Conservation (phyloP, 441 rosid species). For the Biscutella laevigata region DNA sequence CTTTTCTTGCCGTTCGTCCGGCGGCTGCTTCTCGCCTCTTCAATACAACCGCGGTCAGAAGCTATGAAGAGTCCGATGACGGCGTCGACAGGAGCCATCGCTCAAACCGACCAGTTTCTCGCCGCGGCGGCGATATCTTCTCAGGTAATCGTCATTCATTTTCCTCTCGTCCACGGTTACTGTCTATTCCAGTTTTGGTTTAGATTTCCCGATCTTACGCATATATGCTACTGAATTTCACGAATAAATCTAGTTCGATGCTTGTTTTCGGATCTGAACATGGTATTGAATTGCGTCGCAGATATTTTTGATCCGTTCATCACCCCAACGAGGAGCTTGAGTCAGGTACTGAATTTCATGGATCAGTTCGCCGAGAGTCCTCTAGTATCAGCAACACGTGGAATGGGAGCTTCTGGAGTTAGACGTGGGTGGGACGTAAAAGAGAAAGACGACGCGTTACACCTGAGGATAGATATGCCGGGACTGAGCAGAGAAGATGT, state of each 20-base stretch:
- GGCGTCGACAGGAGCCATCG: constrained; percentile 14
- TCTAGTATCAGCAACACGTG: constrained; percentile 18
- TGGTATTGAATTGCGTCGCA: too few relatives aligned
- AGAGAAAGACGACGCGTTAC: constrained; percentile 40
- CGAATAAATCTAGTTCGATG: too few relatives aligned
- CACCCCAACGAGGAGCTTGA: constrained; percentile 39
- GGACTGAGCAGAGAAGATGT: constrained; percentile 51
- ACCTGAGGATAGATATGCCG: constrained; percentile 46
- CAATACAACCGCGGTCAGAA: constrained; percentile 37
- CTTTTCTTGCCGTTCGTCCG: constrained; percentile 17
- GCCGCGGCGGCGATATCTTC: constrained; percentile 32
- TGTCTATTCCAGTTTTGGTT: background rate
- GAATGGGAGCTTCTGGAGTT: constrained; percentile 24
- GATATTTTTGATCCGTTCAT: constrained; percentile 45
- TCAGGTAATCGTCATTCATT: constrained; percentile 27
- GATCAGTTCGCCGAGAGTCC: constrained; percentile 36
- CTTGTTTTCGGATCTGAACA: background rate
- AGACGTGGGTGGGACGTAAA: constrained; percentile 47
- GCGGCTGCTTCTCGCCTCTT: constrained; percentile 32
- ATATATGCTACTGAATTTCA: too few relatives aligned
- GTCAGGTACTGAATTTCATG: constrained; percentile 45
- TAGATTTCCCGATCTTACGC: background rate
- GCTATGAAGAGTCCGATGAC: constrained; percentile 1
- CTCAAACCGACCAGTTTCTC: constrained; percentile 17
- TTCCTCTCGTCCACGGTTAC: background rate